A percentile compares a stretch with the other conserved stretches of the same genome.
Conservation (phyloP, 352 stramenopile genomes). For the Phytophthora megakarya region DNA sequence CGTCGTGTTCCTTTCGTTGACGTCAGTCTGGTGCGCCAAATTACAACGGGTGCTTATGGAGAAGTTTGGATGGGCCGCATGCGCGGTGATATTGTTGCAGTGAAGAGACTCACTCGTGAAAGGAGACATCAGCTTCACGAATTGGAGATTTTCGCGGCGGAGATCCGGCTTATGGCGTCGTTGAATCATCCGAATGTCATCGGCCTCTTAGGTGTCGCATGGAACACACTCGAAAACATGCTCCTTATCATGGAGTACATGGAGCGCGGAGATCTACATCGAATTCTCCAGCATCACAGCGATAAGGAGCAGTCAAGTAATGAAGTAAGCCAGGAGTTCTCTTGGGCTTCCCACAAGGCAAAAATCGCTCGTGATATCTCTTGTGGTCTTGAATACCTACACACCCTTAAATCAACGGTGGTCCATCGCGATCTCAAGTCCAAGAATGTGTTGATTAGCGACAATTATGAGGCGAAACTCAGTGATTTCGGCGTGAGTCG, state of each 20-base stretch:
- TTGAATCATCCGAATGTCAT: conserved; percentile 47
- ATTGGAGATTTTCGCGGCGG: conserved; percentile 40
- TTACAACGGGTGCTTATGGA: conserved; percentile 53
- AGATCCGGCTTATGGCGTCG: conserved; percentile 48
- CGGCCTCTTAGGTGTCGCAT: conserved; percentile 41
- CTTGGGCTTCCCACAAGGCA: conserved; percentile 15
- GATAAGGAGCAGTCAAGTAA: neutral
- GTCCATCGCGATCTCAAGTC: conserved; percentile 21
- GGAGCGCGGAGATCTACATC: conserved; percentile 46
- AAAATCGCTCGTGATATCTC: conserved; percentile 18
- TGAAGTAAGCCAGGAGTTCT: conserved; percentile 15
- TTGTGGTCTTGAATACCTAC: conserved; percentile 8
- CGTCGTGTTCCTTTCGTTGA: conserved; percentile 46
- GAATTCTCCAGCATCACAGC: conserved; percentile 34
- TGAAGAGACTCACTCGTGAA: conserved; percentile 48
- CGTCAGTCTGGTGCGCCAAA: conserved; percentile 36
- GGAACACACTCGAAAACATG: conserved; percentile 48
- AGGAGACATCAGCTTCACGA: conserved; percentile 19
- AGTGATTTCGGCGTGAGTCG: conserved; percentile 22
- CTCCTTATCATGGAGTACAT: conserved; percentile 58
- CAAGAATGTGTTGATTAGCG: conserved; percentile 14
- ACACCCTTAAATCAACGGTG: conserved; percentile 7
- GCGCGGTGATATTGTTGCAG: conserved; percentile 42
- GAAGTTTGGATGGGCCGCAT: conserved; percentile 54
- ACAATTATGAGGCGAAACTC: conserved; percentile 11